Base-by-base conservation (phyloP, 768 basidiomycete genomes). In the Nidularia sp. region DNA sequence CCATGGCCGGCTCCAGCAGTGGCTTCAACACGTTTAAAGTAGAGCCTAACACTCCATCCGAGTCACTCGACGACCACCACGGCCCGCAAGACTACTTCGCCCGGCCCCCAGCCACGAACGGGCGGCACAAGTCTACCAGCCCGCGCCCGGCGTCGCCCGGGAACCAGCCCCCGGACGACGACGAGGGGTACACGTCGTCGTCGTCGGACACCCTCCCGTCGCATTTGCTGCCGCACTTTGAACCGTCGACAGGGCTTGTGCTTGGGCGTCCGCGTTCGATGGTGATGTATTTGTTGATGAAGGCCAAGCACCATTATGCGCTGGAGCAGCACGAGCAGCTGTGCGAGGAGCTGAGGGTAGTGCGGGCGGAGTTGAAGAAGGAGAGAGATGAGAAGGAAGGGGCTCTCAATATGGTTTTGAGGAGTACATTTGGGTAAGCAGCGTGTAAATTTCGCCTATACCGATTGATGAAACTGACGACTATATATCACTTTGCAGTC, bases 241-340 rank as follows among this genome's bases (percentile, higher is more conserved):
- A 84, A 59, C 78, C 82, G 0, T 66, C 69, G 12, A 88, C 85
- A 0, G 82, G 84, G 1, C 67, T 81, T n/a, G 79, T 90, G 3
- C 65, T 81, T 59, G 89, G 88, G 1, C 79, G 86, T n/a, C 70
- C 83, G n/a, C 85, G 81, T 0, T 70, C 75, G 32, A 82, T 86
- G 72, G 81, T 84, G 34, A 84, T 83, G 74, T 95, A 94, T 65
- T 73, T 70, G 56, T 76, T 70, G 54, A 77, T 80, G 75, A 90
- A 94, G 62, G 92, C 93, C 5, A 93, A 92, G 61, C 78, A 86
- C 64, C 73, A 72, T 47, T 88, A 85, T 61, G 84, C 81, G 10
- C 55, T 85, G 32, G 78, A 86, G 52, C 83, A 89, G 60, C 84
- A 90, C 55, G 82, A 81, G 33, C 70, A 72, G 33, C 70, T 94